Evolutionary conservation across 2,329 filamentous ascomycete species (phyloP), one percentile per base, ranked within the genome.

Genomic region (Epichloe glyceriae): DNA sequence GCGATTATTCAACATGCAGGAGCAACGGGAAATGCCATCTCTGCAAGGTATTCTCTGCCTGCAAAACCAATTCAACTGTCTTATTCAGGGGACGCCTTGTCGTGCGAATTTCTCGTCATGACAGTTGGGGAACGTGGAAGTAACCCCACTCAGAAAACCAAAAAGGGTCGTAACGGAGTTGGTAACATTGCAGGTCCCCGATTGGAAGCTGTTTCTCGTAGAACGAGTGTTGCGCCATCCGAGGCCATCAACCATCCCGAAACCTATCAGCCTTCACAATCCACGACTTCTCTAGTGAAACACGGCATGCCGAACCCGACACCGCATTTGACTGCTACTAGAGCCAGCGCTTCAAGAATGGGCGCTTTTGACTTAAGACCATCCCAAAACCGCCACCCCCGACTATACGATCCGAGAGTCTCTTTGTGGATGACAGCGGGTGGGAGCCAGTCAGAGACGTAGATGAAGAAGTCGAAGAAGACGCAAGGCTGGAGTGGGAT

Each of bases 61-160:
- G 79, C 79, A 15, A 77, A 79, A 15, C 86, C 86, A 1, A 76
- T 91, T 61, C 83, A 88, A 59, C 75, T 91, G 53, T 79, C 74
- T 43, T 91, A 91, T 60, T 73, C 76, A 22, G 75, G 78, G 41
- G 81, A 84, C 52, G 85, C 82, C 35, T 73, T 90, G 34, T 68
- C 78, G 38, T 87, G 82, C 64, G 83, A 90, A 56, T 90, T 89
- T 58, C 84, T 88, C 42, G 75, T 91, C 53, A 90, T 89, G 85
- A 91, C 86, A 1, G 80, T 85, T 8, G 86, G 86, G 14, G 85
- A 88, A 56, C 72, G 74, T 52, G 72, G 73, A 48, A 73, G 67
- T 30, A 74, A 72, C 44, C 64, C 71, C 5, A 64, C 63, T 11
- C 73, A 73, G 53, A 76, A 72, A 60, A 70, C 69, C 43, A 76